Evolutionary conservation across 257 asterid species (phyloP).

Genomic region (Petrea volubilis): DNA sequence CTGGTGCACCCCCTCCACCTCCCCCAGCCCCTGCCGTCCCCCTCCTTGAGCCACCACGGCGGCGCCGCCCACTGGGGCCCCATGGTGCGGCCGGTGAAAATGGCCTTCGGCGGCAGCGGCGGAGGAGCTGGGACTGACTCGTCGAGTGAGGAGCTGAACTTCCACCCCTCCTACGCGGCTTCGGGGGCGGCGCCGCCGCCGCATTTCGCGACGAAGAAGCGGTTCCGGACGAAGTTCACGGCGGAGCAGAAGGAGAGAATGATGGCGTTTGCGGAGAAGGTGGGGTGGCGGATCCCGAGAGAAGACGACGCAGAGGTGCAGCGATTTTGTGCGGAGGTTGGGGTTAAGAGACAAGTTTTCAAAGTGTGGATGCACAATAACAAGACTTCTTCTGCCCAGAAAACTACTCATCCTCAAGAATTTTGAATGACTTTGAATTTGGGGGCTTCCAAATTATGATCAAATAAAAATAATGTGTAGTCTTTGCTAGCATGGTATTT

Average conservation of each 20-base stretch:
- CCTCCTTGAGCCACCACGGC: slow-evolving; percentile 30
- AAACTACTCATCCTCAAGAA: slow-evolving; percentile 3
- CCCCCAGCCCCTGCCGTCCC: slow-evolving; percentile 38
- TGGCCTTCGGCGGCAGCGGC: slow-evolving; percentile 37
- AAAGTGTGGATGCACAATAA: slow-evolving; percentile 78
- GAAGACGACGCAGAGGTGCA: slow-evolving; percentile 64
- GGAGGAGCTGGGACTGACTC: slow-evolving; percentile 51
- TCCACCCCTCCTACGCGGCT: slow-evolving; percentile 35
- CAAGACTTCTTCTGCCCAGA: slow-evolving; percentile 29
- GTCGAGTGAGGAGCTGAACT: slow-evolving; percentile 60
- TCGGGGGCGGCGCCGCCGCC: slow-evolving; percentile 39
- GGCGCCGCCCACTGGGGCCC: slow-evolving; percentile 31
- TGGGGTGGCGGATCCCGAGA: slow-evolving; percentile 72
- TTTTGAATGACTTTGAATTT: background rate
- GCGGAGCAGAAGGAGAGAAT: slow-evolving; percentile 65
- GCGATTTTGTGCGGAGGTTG: slow-evolving; percentile 61
- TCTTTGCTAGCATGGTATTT: background rate
- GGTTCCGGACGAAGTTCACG: slow-evolving; percentile 54
- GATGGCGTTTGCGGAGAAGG: slow-evolving; percentile 61
- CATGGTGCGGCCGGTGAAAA: slow-evolving; percentile 50
- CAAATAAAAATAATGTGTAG: background rate
- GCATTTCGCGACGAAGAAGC: slow-evolving; percentile 43
- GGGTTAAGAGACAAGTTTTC: slow-evolving; percentile 65
- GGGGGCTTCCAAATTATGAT: too few species aligned
- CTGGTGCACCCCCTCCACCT: slow-evolving; percentile 47